Evolutionary conservation across 108 stramenopile species (phyloP).

Genomic region (Licmophora abbreviata): DNA sequence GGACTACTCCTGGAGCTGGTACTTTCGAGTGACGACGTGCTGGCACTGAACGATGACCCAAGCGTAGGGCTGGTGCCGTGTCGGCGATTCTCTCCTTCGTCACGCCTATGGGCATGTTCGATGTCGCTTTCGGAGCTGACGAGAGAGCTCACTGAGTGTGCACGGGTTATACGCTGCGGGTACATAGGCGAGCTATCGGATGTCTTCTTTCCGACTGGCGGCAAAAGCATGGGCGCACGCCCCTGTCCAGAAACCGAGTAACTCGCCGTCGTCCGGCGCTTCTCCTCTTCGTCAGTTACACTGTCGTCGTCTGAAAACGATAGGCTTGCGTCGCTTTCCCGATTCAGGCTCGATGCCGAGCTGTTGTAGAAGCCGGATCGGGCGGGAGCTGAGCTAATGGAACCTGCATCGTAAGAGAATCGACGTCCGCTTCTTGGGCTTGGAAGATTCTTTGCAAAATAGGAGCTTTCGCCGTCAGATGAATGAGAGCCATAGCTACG

Average conservation of each 20-base stretch:
- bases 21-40: too few species aligned
- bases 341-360: constrained; percentile 5
- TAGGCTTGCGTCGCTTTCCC: constrained; percentile 32
- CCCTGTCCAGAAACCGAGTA: neutral
- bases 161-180: constrained; percentile 36
- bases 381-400: constrained; percentile 16
- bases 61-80: too few species aligned
- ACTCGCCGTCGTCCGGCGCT: too few species aligned
- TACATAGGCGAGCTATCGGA: too few species aligned
- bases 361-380: constrained; percentile 3
- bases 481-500: constrained; percentile 15
- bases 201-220: too few species aligned
- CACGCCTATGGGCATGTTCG: neutral
- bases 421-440: constrained; percentile 33
- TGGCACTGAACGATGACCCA: too few species aligned
- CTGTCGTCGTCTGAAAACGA: constrained; percentile 57
- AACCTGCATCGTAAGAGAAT: constrained; percentile 23
- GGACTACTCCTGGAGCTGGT: constrained; percentile 10
- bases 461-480: constrained; percentile 44
- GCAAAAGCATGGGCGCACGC: too few species aligned
- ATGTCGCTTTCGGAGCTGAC: constrained; percentile 12
- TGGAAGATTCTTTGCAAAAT: constrained; percentile 43
- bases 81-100: neutral
- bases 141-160: constrained; percentile 44
- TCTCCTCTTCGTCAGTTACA: constrained; percentile 17